Percentiles rank a stretch among this genome's conserved stretches.
These are phyloP conservation scores for Fraxinus pennsylvanica DNA, from an alignment of 257 asterid species.

Conservation along the genomic window DNA sequence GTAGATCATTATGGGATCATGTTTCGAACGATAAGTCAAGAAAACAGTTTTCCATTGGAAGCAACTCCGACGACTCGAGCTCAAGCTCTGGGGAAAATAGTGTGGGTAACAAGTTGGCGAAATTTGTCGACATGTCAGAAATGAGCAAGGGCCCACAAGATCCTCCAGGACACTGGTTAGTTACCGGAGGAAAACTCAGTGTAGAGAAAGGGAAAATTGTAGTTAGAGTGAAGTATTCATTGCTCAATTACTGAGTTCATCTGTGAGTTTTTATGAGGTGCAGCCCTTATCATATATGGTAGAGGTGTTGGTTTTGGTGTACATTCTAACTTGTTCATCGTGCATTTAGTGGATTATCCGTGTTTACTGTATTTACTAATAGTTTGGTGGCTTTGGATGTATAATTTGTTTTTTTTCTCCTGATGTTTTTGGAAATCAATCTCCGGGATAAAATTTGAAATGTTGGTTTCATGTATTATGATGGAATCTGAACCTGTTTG, in stretches of 20 bases:
- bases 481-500: background rate
- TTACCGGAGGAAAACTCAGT: slow-evolving; percentile 89
- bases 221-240: slow-evolving; percentile 73
- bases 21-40: slow-evolving; percentile 43
- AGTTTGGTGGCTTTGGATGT: slow-evolving; percentile 29
- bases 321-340: slow-evolving; percentile 21
- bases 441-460: background rate
- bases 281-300: background rate
- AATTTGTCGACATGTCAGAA: slow-evolving; percentile 65
- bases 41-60: slow-evolving; percentile 22
- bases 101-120: slow-evolving; percentile 62
- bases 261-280: background rate
- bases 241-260: slow-evolving; percentile 57
- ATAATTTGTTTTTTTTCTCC: slow-evolving; percentile 4
- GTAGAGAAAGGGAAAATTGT: slow-evolving; percentile 77
- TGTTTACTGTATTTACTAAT: slow-evolving; percentile 11
- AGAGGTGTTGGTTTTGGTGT: slow-evolving; percentile 35
- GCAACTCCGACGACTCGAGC: slow-evolving; percentile 39
- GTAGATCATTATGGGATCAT: slow-evolving; percentile 78
- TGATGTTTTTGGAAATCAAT: slow-evolving; percentile 5
- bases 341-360: slow-evolving; percentile 12
- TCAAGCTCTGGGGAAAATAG: slow-evolving; percentile 47
- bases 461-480: background rate
- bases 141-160: slow-evolving; percentile 72
- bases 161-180: slow-evolving; percentile 88